Base-by-base conservation (phyloP, 345 rosid genomes). In the Limnanthes douglasii region DNA sequence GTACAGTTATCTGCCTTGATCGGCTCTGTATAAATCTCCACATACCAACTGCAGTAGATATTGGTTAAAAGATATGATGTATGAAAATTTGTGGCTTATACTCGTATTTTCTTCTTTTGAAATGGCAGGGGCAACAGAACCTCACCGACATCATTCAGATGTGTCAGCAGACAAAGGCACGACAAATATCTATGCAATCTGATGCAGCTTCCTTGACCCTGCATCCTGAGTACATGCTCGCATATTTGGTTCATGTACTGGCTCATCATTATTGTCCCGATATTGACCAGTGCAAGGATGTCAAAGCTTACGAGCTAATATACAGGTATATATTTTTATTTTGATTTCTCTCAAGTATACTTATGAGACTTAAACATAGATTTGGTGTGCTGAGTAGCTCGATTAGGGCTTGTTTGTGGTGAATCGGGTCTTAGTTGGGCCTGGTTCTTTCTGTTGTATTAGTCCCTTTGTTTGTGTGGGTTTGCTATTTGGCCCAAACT, bases 191-290 rank as follows among this genome's bases (percentile, higher is more conserved):
- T 31, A 21, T 57, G 37, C 95, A 66, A 39, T 54, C 65, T 64
- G 95, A 84, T 70, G 47, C 69, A 27, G 70, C 57, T 60, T 43
- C 78, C 26, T 54, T 37, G 12, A 29, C 59, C 31, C 53, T 53
- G 19, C 67, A 68, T 64, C 85, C 95, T 18, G 88, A 90, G 37
- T 49, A 62, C 54, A 62, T 84, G 42, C 66, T 84, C 6, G 65
- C 94, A 3, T 71, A 74, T 46, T 44, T 72, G 60, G 82, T 90
- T 48, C 95, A 90, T 51, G 51, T 65, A 34, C 76, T 90, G 50
- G 95, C 98, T 11, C 94, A 84, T 68, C 73, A 57, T 51, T 90
- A 68, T 39, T 84, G 86, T 60, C 95, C 98, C 27, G 54, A 67
- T 35, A 41, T 62, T 21, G 85, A 80, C 14, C 71, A 80, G 46